A percentile compares a stretch with the other conserved stretches of the same genome.
Conservation (phyloP, 2,329 filamentous ascomycete genomes). For the Xylaria digitata region DNA sequence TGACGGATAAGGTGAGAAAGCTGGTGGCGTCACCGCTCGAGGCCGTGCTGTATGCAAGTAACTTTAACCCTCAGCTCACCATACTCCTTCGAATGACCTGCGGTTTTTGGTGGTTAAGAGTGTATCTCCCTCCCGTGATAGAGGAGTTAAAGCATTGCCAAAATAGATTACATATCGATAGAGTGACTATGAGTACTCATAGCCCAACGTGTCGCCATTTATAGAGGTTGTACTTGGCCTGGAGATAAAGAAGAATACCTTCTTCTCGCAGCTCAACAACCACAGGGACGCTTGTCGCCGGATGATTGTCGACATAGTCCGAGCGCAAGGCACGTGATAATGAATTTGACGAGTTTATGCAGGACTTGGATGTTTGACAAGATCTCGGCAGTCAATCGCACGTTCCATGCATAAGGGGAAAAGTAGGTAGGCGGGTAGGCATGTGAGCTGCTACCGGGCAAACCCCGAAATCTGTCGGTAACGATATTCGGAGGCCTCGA, state of each 20-base stretch:
- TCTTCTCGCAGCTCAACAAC: neutral
- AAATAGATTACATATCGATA: no score
- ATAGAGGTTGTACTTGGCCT: no score
- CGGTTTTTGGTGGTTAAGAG: neutral
- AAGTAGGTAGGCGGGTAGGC: neutral
- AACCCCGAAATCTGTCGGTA: neutral
- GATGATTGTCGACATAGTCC: neutral
- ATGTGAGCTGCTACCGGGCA: neutral
- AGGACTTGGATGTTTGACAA: conserved; percentile 8
- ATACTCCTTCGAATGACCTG: neutral
- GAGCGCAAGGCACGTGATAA: neutral
- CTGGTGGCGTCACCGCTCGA: conserved; percentile 13
- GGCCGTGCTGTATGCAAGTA: conserved; percentile 6
- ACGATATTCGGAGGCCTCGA: neutral
- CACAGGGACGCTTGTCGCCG: neutral
- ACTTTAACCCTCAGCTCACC: neutral
- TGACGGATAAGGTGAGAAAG: conserved; percentile 12
- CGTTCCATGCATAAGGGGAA: neutral
- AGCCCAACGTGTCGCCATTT: no score
- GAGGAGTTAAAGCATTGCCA: neutral
- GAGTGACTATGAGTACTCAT: neutral
- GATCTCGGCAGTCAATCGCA: conserved; percentile 20
- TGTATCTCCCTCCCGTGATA: neutral
- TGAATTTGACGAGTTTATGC: neutral
- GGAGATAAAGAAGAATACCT: neutral